Conservation (phyloP, 345 rosid species). For the Turnera subulata region DNA sequence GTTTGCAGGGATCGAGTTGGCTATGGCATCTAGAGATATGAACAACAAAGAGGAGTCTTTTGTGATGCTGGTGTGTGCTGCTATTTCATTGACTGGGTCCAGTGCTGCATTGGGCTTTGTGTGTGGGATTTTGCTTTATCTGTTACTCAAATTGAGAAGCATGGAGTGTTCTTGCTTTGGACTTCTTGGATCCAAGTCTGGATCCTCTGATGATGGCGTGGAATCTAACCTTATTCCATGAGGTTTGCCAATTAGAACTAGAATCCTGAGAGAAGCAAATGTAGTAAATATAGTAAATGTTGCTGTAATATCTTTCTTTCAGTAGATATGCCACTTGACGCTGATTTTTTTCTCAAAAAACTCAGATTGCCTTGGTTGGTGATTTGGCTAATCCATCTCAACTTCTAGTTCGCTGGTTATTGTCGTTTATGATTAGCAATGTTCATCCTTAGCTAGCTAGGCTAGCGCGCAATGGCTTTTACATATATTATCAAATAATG, state of each 20-base stretch:
- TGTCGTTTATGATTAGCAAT: too few species aligned
- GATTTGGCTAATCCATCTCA: too few species aligned
- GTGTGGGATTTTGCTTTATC: conserved; percentile 60
- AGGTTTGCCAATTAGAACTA: not conserved
- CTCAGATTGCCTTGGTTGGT: too few species aligned
- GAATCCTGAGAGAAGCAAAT: too few species aligned
- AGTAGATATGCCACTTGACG: too few species aligned
- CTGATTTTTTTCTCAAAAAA: too few species aligned
- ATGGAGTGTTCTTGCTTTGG: conserved; percentile 33
- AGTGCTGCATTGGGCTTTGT: conserved; percentile 90
- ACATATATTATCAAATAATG: too few species aligned
- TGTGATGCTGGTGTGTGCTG: conserved; percentile 59
- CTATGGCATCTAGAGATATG: conserved; percentile 87
- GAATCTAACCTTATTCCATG: conserved; percentile 9
- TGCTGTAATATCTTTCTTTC: too few species aligned
- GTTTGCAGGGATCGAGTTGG: conserved; percentile 80
- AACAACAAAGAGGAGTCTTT: conserved; percentile 42
- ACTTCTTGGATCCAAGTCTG: conserved; percentile 3
- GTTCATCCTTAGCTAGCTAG: too few species aligned
- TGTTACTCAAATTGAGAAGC: conserved; percentile 64
- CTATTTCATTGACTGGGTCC: conserved; percentile 79
- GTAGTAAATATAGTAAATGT: too few species aligned
- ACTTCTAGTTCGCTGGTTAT: too few species aligned
- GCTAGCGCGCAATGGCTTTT: too few species aligned
- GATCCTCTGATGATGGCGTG: conserved; percentile 10